Evolutionary conservation across 1,284 basidiomycete genomes (phyloP).

Genomic region (Melampsora larici-populina): DNA sequence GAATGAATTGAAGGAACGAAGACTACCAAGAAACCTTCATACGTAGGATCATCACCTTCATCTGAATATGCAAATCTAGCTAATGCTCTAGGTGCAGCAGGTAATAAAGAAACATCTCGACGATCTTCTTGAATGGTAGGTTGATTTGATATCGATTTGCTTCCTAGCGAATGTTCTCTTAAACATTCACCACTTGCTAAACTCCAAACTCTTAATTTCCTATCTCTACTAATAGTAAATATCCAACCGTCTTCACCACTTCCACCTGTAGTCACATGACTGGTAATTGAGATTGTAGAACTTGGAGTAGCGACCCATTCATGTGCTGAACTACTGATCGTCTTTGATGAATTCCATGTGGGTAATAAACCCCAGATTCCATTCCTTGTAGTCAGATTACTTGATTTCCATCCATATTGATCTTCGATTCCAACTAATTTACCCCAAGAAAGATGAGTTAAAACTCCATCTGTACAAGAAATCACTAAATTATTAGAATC

Average conservation of each 20-base stretch:
- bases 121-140: not conserved
- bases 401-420: conserved; percentile 31
- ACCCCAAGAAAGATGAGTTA: conserved; percentile 41
- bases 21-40: conserved; percentile 37
- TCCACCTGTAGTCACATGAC: conserved; percentile 2
- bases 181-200: conserved; percentile 52
- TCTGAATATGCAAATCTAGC: conserved; percentile 34
- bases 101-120: conserved; percentile 10
- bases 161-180: conserved; percentile 44
- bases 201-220: conserved; percentile 75
- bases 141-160: not conserved
- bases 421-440: conserved; percentile 31
- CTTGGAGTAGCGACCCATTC: conserved; percentile 39
- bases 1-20: conserved; percentile 34
- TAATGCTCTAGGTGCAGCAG: conserved; percentile 32
- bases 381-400: conserved; percentile 9
- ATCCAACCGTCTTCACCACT: conserved; percentile 57
- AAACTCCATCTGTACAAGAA: conserved; percentile 26
- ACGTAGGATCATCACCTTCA: conserved; percentile 40
- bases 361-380: conserved; percentile 35
- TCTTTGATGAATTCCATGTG: conserved; percentile 31
- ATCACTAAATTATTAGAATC: conserved; percentile 39
- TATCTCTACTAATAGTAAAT: conserved; percentile 84
- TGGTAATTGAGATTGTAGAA: conserved; percentile 36
- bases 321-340: conserved; percentile 36